Base-by-base conservation (phyloP, 495 filamentous ascomycete genomes). In the Aspergillus coremiiformis region DNA sequence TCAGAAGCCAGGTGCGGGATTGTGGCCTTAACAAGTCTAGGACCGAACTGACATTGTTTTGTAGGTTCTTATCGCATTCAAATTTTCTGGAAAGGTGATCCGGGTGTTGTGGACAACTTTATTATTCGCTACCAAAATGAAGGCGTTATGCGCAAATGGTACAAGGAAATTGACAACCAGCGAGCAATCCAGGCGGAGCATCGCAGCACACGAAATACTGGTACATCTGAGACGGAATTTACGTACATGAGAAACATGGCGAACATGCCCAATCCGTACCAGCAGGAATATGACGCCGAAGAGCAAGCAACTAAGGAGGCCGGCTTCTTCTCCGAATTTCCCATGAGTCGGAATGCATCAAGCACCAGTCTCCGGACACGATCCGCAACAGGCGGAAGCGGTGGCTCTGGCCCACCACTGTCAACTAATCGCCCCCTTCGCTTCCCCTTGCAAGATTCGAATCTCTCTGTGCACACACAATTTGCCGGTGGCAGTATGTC, bases 21-120 rank as follows among this genome's bases (percentile, higher is more conserved):
- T 24, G 12, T n/a, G 3, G 0, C 21, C 7, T 9, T 12, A 17
- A 24, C 4, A 26, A 11, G 10, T 29, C 12, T 32, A 14, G 22
- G 14, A 41, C 1, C 45, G 32, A 53, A 41, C 47, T 50, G 21
- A 47, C 23, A 9, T 42, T 14, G 49, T 45, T 43, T 15, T 33
- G 26, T 53, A 93, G 90, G 89, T 39, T 89, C 87, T 15, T 95
- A 96, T 61, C 90, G 87, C 0, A 86, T 96, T 37, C 93, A 97
- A 65, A 97, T 98, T 43, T 97, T 89, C 74, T 98, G 93, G 93
- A 97, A 93, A 64, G 94, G 92, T 5, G 93, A 98, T 57, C 88
- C 91, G 4, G 87, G 89, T 0, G 90, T 97, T 5, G 89, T 95
- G 12, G 93, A 98, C 66, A 95, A 93, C 62, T 98, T 98, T 65